Conservation (phyloP, 176 grass and related monocot species). For the Eleusine indica region DNA sequence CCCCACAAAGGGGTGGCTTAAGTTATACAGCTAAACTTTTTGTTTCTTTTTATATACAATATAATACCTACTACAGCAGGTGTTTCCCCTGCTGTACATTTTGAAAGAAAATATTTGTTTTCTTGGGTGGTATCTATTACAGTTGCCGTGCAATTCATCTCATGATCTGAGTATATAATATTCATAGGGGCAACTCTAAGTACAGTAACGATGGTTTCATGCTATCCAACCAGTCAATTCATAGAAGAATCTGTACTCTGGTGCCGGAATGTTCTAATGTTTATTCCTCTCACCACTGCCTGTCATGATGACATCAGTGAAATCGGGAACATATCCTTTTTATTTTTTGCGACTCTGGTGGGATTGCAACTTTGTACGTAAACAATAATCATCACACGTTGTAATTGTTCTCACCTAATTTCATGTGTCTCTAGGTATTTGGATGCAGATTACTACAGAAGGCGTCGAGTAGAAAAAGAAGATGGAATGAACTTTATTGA, state of each 20-base stretch:
- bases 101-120: not conserved
- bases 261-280: not conserved
- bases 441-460: slow-evolving; percentile 86
- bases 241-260: not conserved
- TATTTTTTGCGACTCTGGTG: not conserved
- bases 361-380: not conserved
- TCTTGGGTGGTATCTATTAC: not conserved
- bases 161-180: not conserved
- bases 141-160: not conserved
- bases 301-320: not conserved
- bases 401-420: slow-evolving; percentile 12
- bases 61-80: too few relatives aligned
- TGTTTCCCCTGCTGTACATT: too few relatives aligned
- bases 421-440: slow-evolving; percentile 66
- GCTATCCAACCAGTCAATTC: not conserved
- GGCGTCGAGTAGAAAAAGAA: slow-evolving; percentile 63
- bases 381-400: not conserved
- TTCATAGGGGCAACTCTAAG: slow-evolving; percentile 15
- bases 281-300: not conserved
- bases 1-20: too few relatives aligned
- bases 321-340: slow-evolving; percentile 1
- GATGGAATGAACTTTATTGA: slow-evolving; percentile 96
- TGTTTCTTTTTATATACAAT: too few relatives aligned
- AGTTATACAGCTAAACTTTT: too few relatives aligned
- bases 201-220: not conserved